These are phyloP conservation scores for Beauveria varroae DNA, from an alignment of 2,329 filamentous ascomycete genomes.

Conservation along the genomic window DNA sequence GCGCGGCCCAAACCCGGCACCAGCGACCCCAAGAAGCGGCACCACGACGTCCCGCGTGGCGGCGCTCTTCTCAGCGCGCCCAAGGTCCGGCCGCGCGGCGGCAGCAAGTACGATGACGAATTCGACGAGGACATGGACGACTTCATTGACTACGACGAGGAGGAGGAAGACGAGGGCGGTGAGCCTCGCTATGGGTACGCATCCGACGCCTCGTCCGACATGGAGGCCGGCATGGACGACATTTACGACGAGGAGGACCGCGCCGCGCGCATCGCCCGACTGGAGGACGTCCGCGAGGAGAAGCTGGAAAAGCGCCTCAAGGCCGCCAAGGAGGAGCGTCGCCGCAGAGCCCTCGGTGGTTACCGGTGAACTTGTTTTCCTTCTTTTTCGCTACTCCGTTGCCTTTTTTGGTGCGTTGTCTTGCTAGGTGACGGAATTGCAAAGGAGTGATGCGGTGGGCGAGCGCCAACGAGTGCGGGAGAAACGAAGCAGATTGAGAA, in stretches of 20 bases:
- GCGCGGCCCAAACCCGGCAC: conserved; percentile 47
- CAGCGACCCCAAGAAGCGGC: conserved; percentile 20
- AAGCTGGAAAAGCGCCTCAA: conserved; percentile 54
- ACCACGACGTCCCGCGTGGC: conserved; percentile 26
- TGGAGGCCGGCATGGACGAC: conserved; percentile 70
- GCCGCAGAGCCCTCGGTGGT: conserved; percentile 30
- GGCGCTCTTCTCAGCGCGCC: conserved; percentile 33
- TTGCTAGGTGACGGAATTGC: too few relatives aligned
- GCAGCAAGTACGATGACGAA: conserved; percentile 45
- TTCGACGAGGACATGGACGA: conserved; percentile 57
- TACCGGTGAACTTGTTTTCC: background rate
- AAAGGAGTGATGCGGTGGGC: background rate
- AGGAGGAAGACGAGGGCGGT: conserved; percentile 36
- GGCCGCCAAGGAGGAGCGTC: conserved; percentile 53
- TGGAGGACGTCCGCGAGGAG: conserved; percentile 60
- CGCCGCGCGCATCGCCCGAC: conserved; percentile 54
- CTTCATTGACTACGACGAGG: conserved; percentile 55
- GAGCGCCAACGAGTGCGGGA: background rate
- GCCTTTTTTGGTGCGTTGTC: too few relatives aligned
- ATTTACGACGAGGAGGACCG: conserved; percentile 63
- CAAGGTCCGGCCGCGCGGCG: conserved; percentile 19
- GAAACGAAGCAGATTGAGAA: background rate
- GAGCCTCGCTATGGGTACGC: conserved; percentile 45
- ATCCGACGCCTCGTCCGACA: conserved; percentile 64
- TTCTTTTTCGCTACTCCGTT: background rate